These are phyloP conservation scores for Pistacia vera DNA, from an alignment of 345 rosid genomes.

Conservation along the genomic window DNA sequence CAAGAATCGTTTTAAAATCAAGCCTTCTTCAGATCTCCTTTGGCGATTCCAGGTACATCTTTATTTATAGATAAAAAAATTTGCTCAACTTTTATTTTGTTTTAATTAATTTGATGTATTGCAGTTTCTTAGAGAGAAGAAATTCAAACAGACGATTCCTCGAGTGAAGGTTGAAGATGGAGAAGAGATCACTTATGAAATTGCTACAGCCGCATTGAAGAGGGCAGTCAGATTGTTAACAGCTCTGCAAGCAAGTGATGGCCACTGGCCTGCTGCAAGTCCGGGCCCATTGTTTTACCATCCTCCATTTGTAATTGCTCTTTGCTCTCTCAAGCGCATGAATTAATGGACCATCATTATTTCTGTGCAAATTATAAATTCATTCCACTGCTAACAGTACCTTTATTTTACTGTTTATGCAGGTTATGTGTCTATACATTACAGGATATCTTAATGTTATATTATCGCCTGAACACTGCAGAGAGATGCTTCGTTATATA, in stretches of 20 bases:
- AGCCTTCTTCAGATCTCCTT: no score
- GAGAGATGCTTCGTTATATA: slow-evolving; percentile 49
- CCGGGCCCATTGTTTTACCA: slow-evolving; percentile 36
- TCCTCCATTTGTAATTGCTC: slow-evolving; percentile 22
- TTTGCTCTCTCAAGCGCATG: not conserved
- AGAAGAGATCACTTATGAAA: slow-evolving; percentile 23
- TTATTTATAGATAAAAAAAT: no score
- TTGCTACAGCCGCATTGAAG: slow-evolving; percentile 23
- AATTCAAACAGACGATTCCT: no score
- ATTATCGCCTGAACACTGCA: slow-evolving; percentile 38
- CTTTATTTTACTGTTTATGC: not conserved
- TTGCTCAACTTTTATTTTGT: no score
- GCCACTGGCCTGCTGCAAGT: slow-evolving; percentile 43
- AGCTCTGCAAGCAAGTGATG: slow-evolving; percentile 36
- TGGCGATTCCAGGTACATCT: no score
- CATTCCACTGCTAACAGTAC: not conserved
- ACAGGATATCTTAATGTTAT: slow-evolving; percentile 43
- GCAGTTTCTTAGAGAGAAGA: no score
- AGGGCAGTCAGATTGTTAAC: slow-evolving; percentile 33
- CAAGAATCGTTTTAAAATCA: no score
- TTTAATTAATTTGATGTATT: no score
- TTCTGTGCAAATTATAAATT: not conserved
- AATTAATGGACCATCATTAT: not conserved
- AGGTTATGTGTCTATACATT: slow-evolving; percentile 41
- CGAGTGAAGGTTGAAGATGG: slow-evolving; percentile 6